Base-by-base conservation (phyloP, 352 stramenopile genomes). In the Pythium rhizo-oryzae region DNA sequence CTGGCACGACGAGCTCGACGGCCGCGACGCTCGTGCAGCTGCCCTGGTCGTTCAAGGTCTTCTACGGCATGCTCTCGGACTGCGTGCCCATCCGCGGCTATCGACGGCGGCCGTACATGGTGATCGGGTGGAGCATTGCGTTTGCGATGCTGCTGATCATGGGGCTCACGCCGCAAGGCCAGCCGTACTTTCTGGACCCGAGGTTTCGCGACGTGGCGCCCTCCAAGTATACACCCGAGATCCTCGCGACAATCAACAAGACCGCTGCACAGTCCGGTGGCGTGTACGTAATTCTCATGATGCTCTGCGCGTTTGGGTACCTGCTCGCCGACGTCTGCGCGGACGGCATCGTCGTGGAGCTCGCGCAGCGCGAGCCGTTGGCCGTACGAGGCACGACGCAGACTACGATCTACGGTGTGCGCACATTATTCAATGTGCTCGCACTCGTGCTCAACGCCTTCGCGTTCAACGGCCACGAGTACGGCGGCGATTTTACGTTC, bases 81-180 rank as follows among this genome's bases (percentile, higher is more conserved):
- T 76, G 70, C 30, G 21, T 78, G 1, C 74, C 74, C 19, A 90
- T 96, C 59, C 85, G 79, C 66, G 90, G 87, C n/a, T 86, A 88
- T 57, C 89, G 87, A 25, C 77, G 88, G 21, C 89, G 89, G 58
- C 85, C 83, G 21, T 95, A 94, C 74, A 91, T 96, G 68, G 69
- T 87, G 24, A 75, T 94, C 61, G 90, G 87, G 15, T 90, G 82
- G 80, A 18, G 60, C 21, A 35, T 52, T 5, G 15, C 71, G 3
- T 73, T 47, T 30, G 19, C 49, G 4, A 46, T 66, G 18, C 67
- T 39, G 21, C 63, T 68, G n/a, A n/a, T 77, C 23, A 69, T 82
- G 55, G 74, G 67, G 4, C 37, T 63, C 25, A 50, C 63, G n/a
- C 54, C 64, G 15, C 44, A 75, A 16, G 64, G 64, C 5, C 21